Evolutionary conservation across 1,284 basidiomycete species (phyloP), one percentile per base, ranked within the genome.

Genomic region (Veloboletus limbatus): DNA sequence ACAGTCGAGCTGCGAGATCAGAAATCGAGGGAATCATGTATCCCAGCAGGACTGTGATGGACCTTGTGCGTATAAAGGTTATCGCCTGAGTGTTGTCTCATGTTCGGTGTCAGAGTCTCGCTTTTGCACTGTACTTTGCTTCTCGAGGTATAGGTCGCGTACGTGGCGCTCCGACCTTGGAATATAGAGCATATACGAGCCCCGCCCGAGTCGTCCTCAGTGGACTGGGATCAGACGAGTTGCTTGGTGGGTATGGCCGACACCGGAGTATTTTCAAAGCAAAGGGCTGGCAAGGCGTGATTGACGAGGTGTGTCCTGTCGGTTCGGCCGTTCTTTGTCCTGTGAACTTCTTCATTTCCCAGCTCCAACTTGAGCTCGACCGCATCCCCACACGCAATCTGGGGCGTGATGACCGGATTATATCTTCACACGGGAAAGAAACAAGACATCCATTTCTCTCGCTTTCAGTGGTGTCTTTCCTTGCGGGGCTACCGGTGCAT

Each of bases 181-280:
- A 67, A 3, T 63, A 69, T 9, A 63, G 59, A 36, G 68, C 73
- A 7, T 96, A 97, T 65, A 75, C 69, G 0, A 92, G 88, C 47
- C 66, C 74, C 3, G 92, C 96, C 0, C 80, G 82, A 33, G 93
- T 98, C 0, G 74, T 97, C 14, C 69, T 99, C 18, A 96, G 86
- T 49, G 97, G 97, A 0, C 72, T 99, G 2, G 97, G 97, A 0
- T 92, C 97, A 0, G 96, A 99, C 63, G 96, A 99, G 65, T 76
- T 97, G 22, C 75, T 99, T 1, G 97, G 92, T 2, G 97, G 97
- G 1, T 99, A 99, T 67, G 80, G 89, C 1, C 77, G 97, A 39
- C 94, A 98, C 70, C 80, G 92, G 11, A 80, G 83, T 9, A 88
- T 86, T 0, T 98, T 81, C 64, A 75, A 69, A 8, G 60, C 66